These are phyloP conservation scores for Suillus occidentalis DNA, from an alignment of 768 basidiomycete genomes.

Conservation along the genomic window DNA sequence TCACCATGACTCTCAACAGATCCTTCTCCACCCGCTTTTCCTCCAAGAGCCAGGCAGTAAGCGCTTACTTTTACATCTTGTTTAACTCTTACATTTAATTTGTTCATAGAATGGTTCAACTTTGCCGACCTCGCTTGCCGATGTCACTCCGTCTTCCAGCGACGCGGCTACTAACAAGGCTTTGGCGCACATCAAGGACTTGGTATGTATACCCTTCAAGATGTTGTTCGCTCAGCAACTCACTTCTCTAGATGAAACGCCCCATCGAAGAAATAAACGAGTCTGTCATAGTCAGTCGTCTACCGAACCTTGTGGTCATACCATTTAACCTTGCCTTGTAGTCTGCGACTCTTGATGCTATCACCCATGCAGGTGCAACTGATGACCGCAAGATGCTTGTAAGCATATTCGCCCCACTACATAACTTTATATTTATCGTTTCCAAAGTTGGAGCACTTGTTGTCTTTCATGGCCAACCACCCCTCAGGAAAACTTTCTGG, in stretches of 20 bases:
- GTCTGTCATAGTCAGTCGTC: conserved; percentile 22
- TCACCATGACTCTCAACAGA: conserved; percentile 29
- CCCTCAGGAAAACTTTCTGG: conserved; percentile 47
- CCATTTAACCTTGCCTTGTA: conserved; percentile 23
- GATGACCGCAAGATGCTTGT: conserved; percentile 82
- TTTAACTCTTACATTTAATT: neutral
- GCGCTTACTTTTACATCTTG: neutral
- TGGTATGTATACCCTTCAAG: conserved; percentile 17
- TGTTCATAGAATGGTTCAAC: conserved; percentile 10
- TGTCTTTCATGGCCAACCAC: conserved; percentile 61
- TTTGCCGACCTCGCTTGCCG: conserved; percentile 14
- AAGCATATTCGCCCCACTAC: conserved; percentile 21
- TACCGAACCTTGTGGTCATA: neutral
- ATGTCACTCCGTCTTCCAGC: conserved; percentile 9
- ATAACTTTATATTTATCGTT: neutral
- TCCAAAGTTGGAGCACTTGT: conserved; percentile 66
- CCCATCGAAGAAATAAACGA: conserved; percentile 31
- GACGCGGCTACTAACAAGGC: conserved; percentile 26
- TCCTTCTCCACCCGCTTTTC: conserved; percentile 32
- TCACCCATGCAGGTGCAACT: conserved; percentile 58
- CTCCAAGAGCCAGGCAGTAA: conserved; percentile 26
- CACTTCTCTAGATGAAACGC: conserved; percentile 26
- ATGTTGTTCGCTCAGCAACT: neutral
- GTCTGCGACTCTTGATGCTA: conserved; percentile 60
- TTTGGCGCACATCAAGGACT: conserved; percentile 28